phyloP scores from a whole-genome alignment of 2,329 filamentous ascomycete species.

The Scolecobasidium constrictum region DNA sequence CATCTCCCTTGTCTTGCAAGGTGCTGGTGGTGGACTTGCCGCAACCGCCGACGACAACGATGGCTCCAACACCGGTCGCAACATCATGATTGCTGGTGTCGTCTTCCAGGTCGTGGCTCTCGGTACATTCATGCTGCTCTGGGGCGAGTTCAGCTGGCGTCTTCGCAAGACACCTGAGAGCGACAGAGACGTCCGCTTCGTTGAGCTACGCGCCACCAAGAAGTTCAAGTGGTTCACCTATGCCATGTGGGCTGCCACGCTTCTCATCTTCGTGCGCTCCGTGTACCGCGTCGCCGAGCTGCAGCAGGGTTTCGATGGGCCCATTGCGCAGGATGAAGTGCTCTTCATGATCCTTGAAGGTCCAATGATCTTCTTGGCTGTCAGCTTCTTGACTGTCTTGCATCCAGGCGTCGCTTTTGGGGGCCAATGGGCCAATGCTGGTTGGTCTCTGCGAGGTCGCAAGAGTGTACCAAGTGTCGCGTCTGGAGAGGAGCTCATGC shows the following conservation, averaged over 20 bases:
- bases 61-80: slow-evolving; percentile 36
- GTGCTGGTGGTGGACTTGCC: slow-evolving; percentile 39
- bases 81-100: slow-evolving; percentile 49
- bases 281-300: slow-evolving; percentile 40
- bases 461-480: neutral
- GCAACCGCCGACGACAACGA: slow-evolving; percentile 35
- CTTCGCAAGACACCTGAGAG: slow-evolving; percentile 4
- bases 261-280: slow-evolving; percentile 36
- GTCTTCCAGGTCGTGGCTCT: slow-evolving; percentile 45
- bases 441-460: slow-evolving; percentile 2
- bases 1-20: slow-evolving; percentile 33
- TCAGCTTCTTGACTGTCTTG: slow-evolving; percentile 33
- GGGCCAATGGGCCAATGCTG: slow-evolving; percentile 9
- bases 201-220: neutral
- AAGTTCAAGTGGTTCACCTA: slow-evolving; percentile 12
- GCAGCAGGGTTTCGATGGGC: slow-evolving; percentile 33
- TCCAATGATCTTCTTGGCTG: slow-evolving; percentile 40
- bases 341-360: slow-evolving; percentile 42
- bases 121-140: slow-evolving; percentile 34
- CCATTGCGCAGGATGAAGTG: slow-evolving; percentile 36
- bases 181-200: slow-evolving; percentile 1
- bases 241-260: slow-evolving; percentile 26
- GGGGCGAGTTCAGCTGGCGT: slow-evolving; percentile 23
- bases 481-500: neutral
- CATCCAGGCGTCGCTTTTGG: slow-evolving; percentile 31